Conservation (phyloP, 202 grass and related monocot species). For the Schoenoplectus triqueter region DNA sequence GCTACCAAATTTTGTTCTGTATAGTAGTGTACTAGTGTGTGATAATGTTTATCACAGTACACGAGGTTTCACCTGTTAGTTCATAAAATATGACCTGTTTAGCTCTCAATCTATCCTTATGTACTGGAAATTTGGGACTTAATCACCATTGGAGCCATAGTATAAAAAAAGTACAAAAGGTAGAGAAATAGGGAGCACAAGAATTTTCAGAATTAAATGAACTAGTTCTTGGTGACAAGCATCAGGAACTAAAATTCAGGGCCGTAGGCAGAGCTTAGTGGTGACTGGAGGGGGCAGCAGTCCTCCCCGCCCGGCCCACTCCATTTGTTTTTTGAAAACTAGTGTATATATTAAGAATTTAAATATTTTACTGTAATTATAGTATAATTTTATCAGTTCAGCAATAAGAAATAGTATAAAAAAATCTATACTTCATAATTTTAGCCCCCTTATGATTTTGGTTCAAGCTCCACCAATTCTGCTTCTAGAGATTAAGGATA, state of each 20-base stretch:
- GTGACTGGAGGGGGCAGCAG: no score
- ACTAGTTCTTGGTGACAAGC: not conserved
- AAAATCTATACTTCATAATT: no score
- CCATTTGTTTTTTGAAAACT: no score
- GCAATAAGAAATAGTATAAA: no score
- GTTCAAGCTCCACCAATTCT: no score
- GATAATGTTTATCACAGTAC: not conserved
- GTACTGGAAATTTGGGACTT: not conserved
- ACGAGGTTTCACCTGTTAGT: not conserved
- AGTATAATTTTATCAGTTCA: no score
- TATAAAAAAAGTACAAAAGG: not conserved
- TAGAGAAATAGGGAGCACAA: not conserved
- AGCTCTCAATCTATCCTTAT: not conserved
- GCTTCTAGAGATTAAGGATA: not conserved
- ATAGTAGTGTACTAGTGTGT: not conserved
- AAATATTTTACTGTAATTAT: no score
- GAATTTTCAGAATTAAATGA: slow-evolving; percentile 12
- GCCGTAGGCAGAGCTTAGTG: no score
- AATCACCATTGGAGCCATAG: not conserved
- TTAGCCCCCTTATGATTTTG: no score
- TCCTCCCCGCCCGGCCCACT: no score
- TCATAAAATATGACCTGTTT: not conserved
- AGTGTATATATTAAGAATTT: no score
- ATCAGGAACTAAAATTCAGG: not conserved
- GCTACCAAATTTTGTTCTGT: slow-evolving; percentile 6